Conservation (phyloP, 192 early-diverging fungal species). For the Coemansia sp. region DNA sequence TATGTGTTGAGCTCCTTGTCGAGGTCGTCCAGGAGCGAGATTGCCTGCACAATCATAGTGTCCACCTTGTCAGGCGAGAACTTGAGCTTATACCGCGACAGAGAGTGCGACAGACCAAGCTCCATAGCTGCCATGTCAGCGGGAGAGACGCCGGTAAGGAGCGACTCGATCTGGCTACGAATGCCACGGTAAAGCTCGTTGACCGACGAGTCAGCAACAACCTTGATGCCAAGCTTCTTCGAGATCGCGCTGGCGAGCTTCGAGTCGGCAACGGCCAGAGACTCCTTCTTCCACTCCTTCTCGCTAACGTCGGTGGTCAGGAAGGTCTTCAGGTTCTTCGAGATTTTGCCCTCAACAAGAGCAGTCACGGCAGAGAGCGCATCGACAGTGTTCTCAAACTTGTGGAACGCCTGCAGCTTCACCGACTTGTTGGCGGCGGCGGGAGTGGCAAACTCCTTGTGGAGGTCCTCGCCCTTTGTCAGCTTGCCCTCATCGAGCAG, state of each 20-base stretch:
- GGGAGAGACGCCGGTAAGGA: conserved; percentile 85
- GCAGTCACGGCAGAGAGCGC: conserved; percentile 96
- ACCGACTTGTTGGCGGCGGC: conserved; percentile 89
- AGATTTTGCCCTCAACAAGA: conserved; percentile 94
- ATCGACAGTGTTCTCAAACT: conserved; percentile 98
- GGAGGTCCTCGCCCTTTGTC: conserved; percentile 81
- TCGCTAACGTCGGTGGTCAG: conserved; percentile 81
- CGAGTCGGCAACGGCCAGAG: conserved; percentile 86
- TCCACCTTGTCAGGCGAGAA: conserved; percentile 99
- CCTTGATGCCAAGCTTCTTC: conserved; percentile 85
- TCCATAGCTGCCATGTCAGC: conserved; percentile 94
- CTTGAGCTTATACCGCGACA: conserved; percentile 99
- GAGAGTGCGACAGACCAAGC: conserved; percentile 98
- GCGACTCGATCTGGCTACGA: conserved; percentile 86
- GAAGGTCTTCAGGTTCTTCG: conserved; percentile 94
- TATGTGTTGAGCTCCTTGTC: conserved; percentile 99
- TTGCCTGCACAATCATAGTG: conserved; percentile 99
- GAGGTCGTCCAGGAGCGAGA: conserved; percentile 94
- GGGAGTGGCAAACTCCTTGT: conserved; percentile 87
- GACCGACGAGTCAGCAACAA: conserved; percentile 80
- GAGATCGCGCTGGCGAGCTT: conserved; percentile 88
- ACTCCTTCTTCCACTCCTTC: conserved; percentile 91
- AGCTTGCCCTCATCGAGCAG: conserved; percentile 89
- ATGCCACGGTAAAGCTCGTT: conserved; percentile 97
- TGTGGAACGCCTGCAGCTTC: conserved; percentile 94